These are phyloP conservation scores for Phoenix roebelenii DNA, from an alignment of 176 grass and related monocot genomes.

Conservation along the genomic window DNA sequence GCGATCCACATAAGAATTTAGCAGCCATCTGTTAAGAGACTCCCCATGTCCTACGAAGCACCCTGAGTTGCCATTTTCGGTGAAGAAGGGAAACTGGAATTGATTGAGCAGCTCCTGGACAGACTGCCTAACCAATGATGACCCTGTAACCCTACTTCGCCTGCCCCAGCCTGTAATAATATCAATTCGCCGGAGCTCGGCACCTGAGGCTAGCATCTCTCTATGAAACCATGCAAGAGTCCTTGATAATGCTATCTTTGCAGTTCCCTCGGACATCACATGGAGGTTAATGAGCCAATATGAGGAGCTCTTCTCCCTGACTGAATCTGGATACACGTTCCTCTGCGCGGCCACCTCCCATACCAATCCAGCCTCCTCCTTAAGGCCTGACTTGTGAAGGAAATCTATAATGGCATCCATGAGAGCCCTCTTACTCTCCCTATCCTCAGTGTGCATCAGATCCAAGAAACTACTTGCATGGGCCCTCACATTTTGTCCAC, in stretches of 20 bases:
- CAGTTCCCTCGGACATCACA: constrained; percentile 92
- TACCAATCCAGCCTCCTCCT: constrained; percentile 89
- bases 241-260: constrained; percentile 64
- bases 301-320: constrained; percentile 55
- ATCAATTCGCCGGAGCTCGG: constrained; percentile 52
- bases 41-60: constrained; percentile 84
- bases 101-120: constrained; percentile 72
- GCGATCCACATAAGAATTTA: constrained; percentile 86
- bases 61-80: constrained; percentile 52
- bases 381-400: constrained; percentile 75
- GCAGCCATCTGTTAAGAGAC: constrained; percentile 72
- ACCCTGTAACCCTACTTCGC: constrained; percentile 82
- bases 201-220: constrained; percentile 45
- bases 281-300: constrained; percentile 96
- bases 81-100: constrained; percentile 64
- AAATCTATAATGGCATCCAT: constrained; percentile 92
- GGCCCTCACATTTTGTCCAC: constrained; percentile 58
- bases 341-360: constrained; percentile 86
- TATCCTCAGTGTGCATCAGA: constrained; percentile 88
- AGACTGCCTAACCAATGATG: constrained; percentile 58
- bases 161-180: constrained; percentile 93
- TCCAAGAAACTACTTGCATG: constrained; percentile 71
- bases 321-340: constrained; percentile 88
- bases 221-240: constrained; percentile 89
- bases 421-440: constrained; percentile 85